Evolutionary conservation across 495 filamentous ascomycete genomes (phyloP).

Genomic region (Jackrogersella minutella): DNA sequence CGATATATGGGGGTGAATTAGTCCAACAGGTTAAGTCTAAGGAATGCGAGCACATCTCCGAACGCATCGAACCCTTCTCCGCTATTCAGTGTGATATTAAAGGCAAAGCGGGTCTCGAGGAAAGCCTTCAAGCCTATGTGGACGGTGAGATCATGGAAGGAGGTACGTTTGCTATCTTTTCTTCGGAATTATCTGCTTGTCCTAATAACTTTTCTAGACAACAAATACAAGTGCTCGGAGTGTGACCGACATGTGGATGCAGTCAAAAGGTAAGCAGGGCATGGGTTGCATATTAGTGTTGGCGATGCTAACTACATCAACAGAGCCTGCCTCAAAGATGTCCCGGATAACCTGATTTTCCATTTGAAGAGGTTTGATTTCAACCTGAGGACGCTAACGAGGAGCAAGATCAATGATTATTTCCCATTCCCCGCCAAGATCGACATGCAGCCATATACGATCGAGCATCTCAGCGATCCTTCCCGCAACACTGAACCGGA

Average conservation of each 20-base stretch:
- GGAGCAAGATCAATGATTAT: constrained; percentile 94
- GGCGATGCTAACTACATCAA: constrained; percentile 29
- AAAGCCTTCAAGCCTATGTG: constrained; percentile 92
- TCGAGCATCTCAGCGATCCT: constrained; percentile 80
- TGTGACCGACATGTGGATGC: constrained; percentile 93
- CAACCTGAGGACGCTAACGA: constrained; percentile 80
- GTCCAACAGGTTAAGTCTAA: constrained; percentile 95
- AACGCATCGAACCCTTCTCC: constrained; percentile 87
- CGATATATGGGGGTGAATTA: constrained; percentile 89
- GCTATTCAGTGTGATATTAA: constrained; percentile 98
- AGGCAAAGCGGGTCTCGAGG: constrained; percentile 81
- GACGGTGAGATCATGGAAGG: constrained; percentile 98
- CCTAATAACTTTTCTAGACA: constrained; percentile 63
- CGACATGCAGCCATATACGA: constrained; percentile 90
- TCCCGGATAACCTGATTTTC: constrained; percentile 94
- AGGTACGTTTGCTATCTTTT: constrained; percentile 55
- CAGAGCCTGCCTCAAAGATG: constrained; percentile 88
- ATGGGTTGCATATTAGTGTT: neutral
- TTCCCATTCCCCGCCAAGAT: constrained; percentile 87
- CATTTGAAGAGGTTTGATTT: constrained; percentile 97
- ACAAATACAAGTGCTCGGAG: constrained; percentile 96
- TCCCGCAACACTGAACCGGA: constrained; percentile 63
- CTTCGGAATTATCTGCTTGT: constrained; percentile 25
- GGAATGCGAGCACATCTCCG: constrained; percentile 93
- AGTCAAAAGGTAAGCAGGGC: constrained; percentile 73